These are phyloP conservation scores for Pseudofabraea citricarpa DNA, from an alignment of 2,329 filamentous ascomycete species.

Conservation along the genomic window DNA sequence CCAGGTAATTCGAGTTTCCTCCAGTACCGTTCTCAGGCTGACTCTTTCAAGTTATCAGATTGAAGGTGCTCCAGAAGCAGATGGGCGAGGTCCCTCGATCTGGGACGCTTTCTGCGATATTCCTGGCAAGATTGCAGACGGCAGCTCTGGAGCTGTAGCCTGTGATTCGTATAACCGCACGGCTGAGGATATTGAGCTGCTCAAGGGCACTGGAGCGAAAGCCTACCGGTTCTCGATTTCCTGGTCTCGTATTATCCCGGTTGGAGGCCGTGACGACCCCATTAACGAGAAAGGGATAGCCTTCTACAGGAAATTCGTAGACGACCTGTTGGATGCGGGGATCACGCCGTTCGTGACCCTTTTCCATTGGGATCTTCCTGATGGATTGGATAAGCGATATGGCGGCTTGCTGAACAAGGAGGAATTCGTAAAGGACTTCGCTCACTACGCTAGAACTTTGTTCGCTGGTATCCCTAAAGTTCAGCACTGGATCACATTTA, in stretches of 20 bases:
- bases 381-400: conserved; percentile 74
- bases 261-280: conserved; percentile 78
- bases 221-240: conserved; percentile 83
- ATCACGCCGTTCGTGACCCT: conserved; percentile 80
- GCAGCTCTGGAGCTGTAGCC: conserved; percentile 68
- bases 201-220: conserved; percentile 68
- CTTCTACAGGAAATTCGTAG: conserved; percentile 74
- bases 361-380: conserved; percentile 84
- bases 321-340: conserved; percentile 69
- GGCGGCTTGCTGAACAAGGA: conserved; percentile 74
- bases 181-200: conserved; percentile 68
- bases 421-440: conserved; percentile 79
- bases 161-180: conserved; percentile 86
- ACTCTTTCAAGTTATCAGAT: conserved; percentile 68
- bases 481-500: conserved; percentile 87
- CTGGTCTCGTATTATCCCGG: conserved; percentile 79
- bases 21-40: not conserved
- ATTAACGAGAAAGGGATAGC: conserved; percentile 74
- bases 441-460: conserved; percentile 70
- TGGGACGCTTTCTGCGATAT: conserved; percentile 87
- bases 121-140: conserved; percentile 78
- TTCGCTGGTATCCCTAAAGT: conserved; percentile 73
- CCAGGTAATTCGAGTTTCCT: conserved; percentile 57
- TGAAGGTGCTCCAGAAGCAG: conserved; percentile 69
- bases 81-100: conserved; percentile 77